Evolutionary conservation across 306 rosid genomes (phyloP), one percentile per base, ranked within the genome.

Genomic region (Medicago lupulina): DNA sequence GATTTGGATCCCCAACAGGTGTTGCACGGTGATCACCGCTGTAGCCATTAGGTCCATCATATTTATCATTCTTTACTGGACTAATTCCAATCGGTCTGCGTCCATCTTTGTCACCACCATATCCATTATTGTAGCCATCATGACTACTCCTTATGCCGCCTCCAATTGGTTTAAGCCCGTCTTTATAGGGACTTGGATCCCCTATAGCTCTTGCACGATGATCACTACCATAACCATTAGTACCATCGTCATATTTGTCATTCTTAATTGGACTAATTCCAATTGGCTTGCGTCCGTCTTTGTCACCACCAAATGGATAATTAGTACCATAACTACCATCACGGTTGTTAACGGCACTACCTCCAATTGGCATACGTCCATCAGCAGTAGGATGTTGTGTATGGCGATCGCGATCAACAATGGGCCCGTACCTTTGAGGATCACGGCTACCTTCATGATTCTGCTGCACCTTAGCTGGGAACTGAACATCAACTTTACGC

Each of bases 391-490:
- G 31, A 4, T 28, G 31, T 28, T 4, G 31, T 28, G 31, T 28
- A 28, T 28, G 4, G 31, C 31, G 31, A 28, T 4, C 31, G 31
- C 31, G 31, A 28, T 28, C 31, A 28, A 28, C 31, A 28, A 28
- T 28, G 31, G 31, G 31, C 47, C 43, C 11, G 44, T 55, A 39
- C 49, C 21, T 71, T 17, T 68, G 21, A 38, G 84, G 79, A 39
- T 12, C 12, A 59, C 53, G 83, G 55, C 74, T 80, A 54, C 76
- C 80, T 63, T 86, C 83, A 31, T 70, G 64, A 23, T 58, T 58
- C 64, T 21, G 76, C 38, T 63, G 80, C 79, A 55, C 50, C 64
- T 79, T 69, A 76, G 74, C 21, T 8, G 71, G 11, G 77, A 81
- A 83, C 3, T 76, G 2, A 18, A 18, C 85, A 23, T 79, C 80